Evolutionary conservation across 441 rosid species (phyloP).

Genomic region (Erodium texanum): DNA sequence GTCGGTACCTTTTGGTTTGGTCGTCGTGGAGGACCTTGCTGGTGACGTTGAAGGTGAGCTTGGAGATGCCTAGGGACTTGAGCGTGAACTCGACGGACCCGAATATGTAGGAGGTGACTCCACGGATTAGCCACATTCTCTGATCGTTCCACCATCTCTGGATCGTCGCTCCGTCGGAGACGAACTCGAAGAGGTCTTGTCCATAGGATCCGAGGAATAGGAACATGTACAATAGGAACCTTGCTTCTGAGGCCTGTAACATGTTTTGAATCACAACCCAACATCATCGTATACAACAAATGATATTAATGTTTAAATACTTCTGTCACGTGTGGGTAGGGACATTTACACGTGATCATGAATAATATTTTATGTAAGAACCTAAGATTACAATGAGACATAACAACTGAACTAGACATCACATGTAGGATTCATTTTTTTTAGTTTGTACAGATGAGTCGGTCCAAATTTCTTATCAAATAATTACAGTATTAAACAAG

Average conservation of each 20-base stretch:
- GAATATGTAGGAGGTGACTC: slow-evolving; percentile 33
- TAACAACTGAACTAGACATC: no score
- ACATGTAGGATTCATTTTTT: no score
- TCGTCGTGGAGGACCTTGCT: slow-evolving; percentile 39
- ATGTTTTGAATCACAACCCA: no score
- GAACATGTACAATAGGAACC: slow-evolving; percentile 45
- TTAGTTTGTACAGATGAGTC: no score
- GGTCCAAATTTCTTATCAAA: no score
- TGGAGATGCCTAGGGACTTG: slow-evolving; percentile 33
- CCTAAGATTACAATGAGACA: no score
- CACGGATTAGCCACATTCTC: slow-evolving; percentile 49
- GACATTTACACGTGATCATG: no score
- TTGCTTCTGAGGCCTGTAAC: slow-evolving; percentile 39
- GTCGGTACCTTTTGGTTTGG: slow-evolving; percentile 41
- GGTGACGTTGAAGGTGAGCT: slow-evolving; percentile 37
- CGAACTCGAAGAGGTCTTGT: slow-evolving; percentile 39
- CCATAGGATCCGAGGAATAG: slow-evolving; percentile 48
- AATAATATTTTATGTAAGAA: no score
- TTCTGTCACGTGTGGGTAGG: no score
- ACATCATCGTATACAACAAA: no score
- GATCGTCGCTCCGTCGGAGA: slow-evolving; percentile 32
- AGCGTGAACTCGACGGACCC: slow-evolving; percentile 35
- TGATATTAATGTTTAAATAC: no score
- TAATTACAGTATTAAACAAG: no score
- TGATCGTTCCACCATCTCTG: slow-evolving; percentile 66